Conservation (phyloP, 2,329 filamentous ascomycete species). For the Lomentospora prolificans region DNA sequence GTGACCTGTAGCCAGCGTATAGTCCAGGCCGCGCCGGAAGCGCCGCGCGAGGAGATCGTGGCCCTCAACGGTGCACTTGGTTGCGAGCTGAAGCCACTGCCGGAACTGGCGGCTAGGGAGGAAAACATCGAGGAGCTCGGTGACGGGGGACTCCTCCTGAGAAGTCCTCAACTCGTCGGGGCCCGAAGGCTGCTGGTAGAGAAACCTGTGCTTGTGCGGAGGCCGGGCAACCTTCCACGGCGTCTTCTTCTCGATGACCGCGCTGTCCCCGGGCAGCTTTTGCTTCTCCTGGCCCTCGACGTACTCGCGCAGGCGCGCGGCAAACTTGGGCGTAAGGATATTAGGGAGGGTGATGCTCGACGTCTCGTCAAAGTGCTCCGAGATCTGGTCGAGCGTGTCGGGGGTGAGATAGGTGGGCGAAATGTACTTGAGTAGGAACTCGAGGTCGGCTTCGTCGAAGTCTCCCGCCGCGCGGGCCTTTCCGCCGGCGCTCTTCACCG, state of each 20-base stretch:
- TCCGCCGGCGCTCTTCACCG: constrained; percentile 20
- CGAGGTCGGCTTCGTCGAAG: constrained; percentile 69
- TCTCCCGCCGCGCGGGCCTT: constrained; percentile 38
- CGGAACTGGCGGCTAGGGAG: constrained; percentile 79
- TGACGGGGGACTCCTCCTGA: constrained; percentile 47
- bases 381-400: constrained; percentile 76
- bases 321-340: constrained; percentile 72
- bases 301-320: constrained; percentile 58
- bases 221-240: constrained; percentile 71
- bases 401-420: constrained; percentile 85
- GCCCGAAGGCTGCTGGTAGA: constrained; percentile 59
- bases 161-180: constrained; percentile 24
- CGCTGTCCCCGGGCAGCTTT: constrained; percentile 33
- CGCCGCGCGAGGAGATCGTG: constrained; percentile 73
- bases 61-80: constrained; percentile 61
- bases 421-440: constrained; percentile 86
- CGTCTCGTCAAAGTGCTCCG: constrained; percentile 69
- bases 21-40: constrained; percentile 81
- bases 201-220: constrained; percentile 89
- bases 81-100: constrained; percentile 81
- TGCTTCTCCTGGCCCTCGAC: constrained; percentile 54
- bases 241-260: constrained; percentile 47
- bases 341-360: constrained; percentile 75
- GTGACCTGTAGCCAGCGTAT: constrained; percentile 84
- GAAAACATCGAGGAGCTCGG: constrained; percentile 71